Evolutionary conservation across 306 rosid species (phyloP).

Genomic region (Castanea crenata): DNA sequence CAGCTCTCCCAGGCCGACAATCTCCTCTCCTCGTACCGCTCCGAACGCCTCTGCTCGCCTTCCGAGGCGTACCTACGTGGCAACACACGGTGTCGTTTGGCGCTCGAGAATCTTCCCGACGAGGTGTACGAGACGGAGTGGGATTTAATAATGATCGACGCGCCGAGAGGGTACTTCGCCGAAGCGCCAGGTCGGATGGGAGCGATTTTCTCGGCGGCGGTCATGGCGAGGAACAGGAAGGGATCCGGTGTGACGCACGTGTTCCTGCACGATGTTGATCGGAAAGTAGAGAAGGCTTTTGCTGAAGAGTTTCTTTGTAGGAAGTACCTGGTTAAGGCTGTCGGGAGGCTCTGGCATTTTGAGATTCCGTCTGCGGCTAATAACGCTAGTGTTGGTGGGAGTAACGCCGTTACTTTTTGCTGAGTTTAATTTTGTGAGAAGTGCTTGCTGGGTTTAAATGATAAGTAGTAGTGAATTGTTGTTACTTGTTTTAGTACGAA

Average conservation of each 20-base stretch:
- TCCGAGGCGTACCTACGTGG: slow-evolving; percentile 45
- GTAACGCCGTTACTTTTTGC: slow-evolving; percentile 31
- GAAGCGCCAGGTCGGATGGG: slow-evolving; percentile 94
- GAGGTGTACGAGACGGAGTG: slow-evolving; percentile 77
- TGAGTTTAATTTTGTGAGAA: not conserved
- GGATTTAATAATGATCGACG: slow-evolving; percentile 93
- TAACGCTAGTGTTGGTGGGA: slow-evolving; percentile 3
- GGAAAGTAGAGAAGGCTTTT: slow-evolving; percentile 76
- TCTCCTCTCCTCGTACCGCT: slow-evolving; percentile 38
- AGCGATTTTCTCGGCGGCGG: slow-evolving; percentile 85
- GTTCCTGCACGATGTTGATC: slow-evolving; percentile 80
- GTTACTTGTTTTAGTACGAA: not conserved
- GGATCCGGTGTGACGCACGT: slow-evolving; percentile 82
- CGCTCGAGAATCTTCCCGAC: slow-evolving; percentile 63
- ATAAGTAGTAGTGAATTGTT: not conserved
- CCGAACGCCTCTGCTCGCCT: slow-evolving; percentile 49
- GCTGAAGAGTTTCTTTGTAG: slow-evolving; percentile 78
- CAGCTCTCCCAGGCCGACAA: slow-evolving; percentile 58
- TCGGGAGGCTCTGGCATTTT: slow-evolving; percentile 83
- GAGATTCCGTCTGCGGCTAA: slow-evolving; percentile 54
- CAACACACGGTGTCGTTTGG: slow-evolving; percentile 56
- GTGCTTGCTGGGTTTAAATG: no score
- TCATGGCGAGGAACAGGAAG: slow-evolving; percentile 69
- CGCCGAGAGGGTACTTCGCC: slow-evolving; percentile 73
- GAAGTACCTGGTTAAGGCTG: slow-evolving; percentile 50